Evolutionary conservation across 495 filamentous ascomycete species (phyloP), one percentile per base, ranked within the genome.

Genomic region (Aspergillus taichungensis): DNA sequence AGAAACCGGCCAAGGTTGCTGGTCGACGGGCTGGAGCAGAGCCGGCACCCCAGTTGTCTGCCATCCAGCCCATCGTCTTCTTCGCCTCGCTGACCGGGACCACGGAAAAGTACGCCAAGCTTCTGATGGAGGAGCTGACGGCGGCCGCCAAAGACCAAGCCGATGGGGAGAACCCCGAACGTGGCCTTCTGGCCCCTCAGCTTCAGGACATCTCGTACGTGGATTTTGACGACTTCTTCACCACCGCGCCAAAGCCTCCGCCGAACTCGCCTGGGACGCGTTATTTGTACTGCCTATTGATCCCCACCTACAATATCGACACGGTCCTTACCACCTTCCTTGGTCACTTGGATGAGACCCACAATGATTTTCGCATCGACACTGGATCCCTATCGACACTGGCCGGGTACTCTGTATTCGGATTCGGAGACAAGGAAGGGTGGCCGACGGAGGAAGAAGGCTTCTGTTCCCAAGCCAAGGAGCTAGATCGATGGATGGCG

Each of bases 311-410:
- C 64, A 89, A 96, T 57, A 94, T 95, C 48, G 89, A 95, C 54
- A 90, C 84, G 27, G 78, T 91, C 11, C 77, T 92, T 49, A 80
- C 85, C 59, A 85, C 73, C 12, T 87, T 96, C 58, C 64, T 96
- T 10, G 75, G 80, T 40, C 87, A 96, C 61, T 63, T 97, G 9
- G 71, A 82, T 53, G 91, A 97, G 55, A 97, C 88, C 0, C 90
- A 96, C 55, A 75, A 96, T 64, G 91, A 97, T 62, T 96, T 96
- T 67, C 81, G 91, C 13, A 92, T 97, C 47, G 88, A 95, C 59
- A 95, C 88, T 0, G 83, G 85, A 1, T 84, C 92, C 0, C 62
- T 97, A 34, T 82, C 83, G 0, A 66, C 66, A 8, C 64, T 96
- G 33, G 68, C 87, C 4, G 91, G 91, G 8, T 97, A 94, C 55